Conservation (phyloP, 140 eudicot genomes). For the Cichorium intybus region DNA sequence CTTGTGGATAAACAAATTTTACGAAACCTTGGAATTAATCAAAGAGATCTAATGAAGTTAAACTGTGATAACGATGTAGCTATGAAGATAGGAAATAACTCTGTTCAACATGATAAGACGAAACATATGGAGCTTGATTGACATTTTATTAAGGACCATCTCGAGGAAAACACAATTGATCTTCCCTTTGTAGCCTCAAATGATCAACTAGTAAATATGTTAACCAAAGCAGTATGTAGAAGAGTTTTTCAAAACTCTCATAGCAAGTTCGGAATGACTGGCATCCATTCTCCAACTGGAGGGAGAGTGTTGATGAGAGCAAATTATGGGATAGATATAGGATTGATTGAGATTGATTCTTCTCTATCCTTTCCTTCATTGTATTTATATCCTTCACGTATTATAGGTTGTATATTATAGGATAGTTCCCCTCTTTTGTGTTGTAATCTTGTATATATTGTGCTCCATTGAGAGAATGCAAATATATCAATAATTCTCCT, state of each 20-base stretch:
- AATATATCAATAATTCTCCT: no score
- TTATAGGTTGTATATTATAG: no score
- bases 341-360: no score
- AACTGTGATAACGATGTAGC: neutral
- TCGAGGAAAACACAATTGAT: neutral
- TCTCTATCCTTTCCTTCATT: no score
- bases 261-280: neutral
- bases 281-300: neutral
- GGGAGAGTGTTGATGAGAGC: no score
- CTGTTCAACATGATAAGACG: neutral
- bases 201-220: neutral
- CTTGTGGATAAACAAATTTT: neutral
- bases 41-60: no score
- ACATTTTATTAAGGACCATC: neutral
- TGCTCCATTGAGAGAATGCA: no score
- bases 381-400: no score
- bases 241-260: neutral
- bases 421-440: no score
- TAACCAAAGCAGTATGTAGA: neutral
- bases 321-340: no score
- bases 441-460: no score
- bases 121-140: constrained; percentile 1
- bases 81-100: neutral
- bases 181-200: neutral
- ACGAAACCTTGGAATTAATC: neutral